Evolutionary conservation across 129 eudicot species (phyloP), one percentile per base, ranked within the genome.

Genomic region (Flaveria bidentis): DNA sequence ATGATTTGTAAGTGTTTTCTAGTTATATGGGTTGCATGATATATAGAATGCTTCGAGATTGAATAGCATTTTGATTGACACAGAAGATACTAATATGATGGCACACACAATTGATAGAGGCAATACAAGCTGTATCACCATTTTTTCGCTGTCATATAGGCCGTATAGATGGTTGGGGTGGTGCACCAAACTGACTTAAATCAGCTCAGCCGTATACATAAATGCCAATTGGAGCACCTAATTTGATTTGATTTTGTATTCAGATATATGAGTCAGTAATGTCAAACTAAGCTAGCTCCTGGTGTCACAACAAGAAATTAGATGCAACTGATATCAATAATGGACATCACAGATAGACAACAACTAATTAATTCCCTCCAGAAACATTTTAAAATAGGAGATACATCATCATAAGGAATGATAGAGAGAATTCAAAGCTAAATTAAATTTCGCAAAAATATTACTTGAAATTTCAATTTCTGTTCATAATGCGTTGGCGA

Each of bases 361-460:
- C 36, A 69, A 6, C n/a, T 52, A 17, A 13, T 56, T 36, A 18
- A 73, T 67, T 65, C 70, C 79, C 14, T 73, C 62, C 5, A 66
- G 30, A 64, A n/a, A 18, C 16, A 23, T 26, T 80, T 30, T 30
- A 10, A 73, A 30, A 55, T n/a, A 15, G 57, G 75, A 68, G 28
- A 64, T 10, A 50, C 71, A 63, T 62, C 71, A 63, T 62, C 79
- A 80, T 80, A 73, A 73, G 83, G 17, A 65, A 80, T 80, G 79
- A 66, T 80, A 60, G 5, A 3, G 36, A 42, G 12, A 65, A 28
- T 66, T 22, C 63, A 63, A 46, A 56, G 62, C 41, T 45, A 67
- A 28, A 33, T 3, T 46, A 47, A 62, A n/a, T 75, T 28, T 74
- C 15, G 62, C 44, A 39, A 26, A 42, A 50, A 65, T 65, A 46